phyloP scores from a whole-genome alignment of 2,329 filamentous ascomycete species.

The Gyromitra esculenta region DNA sequence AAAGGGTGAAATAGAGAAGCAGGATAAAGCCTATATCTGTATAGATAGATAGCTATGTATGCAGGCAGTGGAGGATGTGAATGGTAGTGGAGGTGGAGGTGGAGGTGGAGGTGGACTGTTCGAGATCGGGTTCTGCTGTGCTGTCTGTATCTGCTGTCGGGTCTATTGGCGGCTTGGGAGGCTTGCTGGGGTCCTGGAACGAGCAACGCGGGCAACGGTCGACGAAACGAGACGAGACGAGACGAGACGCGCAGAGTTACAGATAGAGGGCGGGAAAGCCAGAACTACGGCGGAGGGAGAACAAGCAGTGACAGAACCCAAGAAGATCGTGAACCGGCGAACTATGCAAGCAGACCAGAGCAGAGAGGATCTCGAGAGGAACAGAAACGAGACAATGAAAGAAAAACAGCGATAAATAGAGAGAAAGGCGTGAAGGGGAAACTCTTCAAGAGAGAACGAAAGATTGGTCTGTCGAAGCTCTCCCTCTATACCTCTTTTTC shows the following conservation, averaged over 20 bases:
- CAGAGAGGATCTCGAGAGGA: conserved; percentile 7
- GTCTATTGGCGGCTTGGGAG: conserved; percentile 31
- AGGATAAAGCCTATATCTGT: conserved; percentile 9
- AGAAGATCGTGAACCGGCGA: conserved; percentile 28
- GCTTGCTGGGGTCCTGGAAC: conserved; percentile 36
- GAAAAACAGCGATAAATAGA: background rate
- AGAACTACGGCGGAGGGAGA: conserved; percentile 4
- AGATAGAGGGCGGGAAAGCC: conserved; percentile 23
- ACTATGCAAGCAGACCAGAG: conserved; percentile 1
- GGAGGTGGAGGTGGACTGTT: conserved; percentile 1
- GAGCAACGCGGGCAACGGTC: conserved; percentile 30
- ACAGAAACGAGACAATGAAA: conserved; percentile 8
- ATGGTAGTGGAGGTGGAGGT: background rate
- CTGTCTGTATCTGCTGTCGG: conserved; percentile 39
- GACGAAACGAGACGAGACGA: conserved; percentile 30
- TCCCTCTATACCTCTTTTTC: background rate
- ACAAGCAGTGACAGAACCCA: background rate
- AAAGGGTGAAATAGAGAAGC: conserved; percentile 14
- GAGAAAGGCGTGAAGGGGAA: background rate
- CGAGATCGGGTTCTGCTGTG: conserved; percentile 36
- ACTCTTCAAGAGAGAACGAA: background rate
- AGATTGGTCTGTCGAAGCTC: background rate
- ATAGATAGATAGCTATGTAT: conserved; percentile 7
- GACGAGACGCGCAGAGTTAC: conserved; percentile 42
- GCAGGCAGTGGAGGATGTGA: background rate